Conservation (phyloP, 345 rosid species). For the Arabis alpina region DNA sequence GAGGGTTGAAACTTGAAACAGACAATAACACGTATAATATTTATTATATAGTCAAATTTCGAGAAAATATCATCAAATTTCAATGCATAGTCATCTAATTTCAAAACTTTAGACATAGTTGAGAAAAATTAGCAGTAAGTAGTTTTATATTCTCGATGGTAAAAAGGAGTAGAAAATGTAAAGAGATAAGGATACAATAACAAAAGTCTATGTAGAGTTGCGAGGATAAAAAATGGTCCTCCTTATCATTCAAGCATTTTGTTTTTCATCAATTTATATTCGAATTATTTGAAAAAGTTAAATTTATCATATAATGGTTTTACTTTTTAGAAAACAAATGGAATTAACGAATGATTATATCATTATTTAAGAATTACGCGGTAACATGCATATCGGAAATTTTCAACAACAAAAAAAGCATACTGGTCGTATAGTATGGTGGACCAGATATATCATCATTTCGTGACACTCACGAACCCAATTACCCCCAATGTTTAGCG, state of each 20-base stretch:
- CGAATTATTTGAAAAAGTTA: background rate
- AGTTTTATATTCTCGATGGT: background rate
- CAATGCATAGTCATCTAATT: conserved; percentile 8
- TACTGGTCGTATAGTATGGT: conserved; percentile 26
- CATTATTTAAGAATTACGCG: background rate
- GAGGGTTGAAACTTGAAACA: conserved; percentile 8
- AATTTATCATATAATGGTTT: background rate
- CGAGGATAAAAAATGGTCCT: background rate
- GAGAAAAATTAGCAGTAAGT: background rate
- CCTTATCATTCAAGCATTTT: background rate
- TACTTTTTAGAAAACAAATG: background rate
- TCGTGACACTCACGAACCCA: conserved; percentile 30
- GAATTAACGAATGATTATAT: too few species aligned
- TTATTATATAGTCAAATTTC: conserved; percentile 12
- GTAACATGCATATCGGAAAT: background rate
- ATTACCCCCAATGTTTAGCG: background rate
- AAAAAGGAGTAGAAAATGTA: conserved; percentile 4
- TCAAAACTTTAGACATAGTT: conserved; percentile 3
- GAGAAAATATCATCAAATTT: background rate
- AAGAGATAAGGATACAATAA: background rate
- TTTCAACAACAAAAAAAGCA: too few species aligned
- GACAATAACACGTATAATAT: conserved; percentile 28
- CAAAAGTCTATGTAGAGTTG: background rate
- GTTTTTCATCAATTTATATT: background rate
- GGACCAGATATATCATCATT: conserved; percentile 11